Evolutionary conservation across 352 stramenopile genomes (phyloP).

Genomic region (Pythium brachiatum): DNA sequence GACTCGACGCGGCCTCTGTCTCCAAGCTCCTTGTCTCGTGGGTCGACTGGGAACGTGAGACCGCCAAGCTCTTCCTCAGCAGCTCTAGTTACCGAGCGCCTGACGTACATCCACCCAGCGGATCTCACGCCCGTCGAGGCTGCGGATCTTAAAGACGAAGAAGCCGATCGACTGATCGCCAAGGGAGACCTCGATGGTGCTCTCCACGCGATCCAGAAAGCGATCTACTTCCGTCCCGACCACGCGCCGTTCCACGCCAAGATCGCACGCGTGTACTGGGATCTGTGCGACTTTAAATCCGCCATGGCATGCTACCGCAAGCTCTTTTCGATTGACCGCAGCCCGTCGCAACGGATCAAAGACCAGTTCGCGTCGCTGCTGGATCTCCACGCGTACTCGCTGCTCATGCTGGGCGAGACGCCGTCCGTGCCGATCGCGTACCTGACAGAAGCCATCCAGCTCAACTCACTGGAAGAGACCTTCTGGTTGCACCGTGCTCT

Average conservation of each 20-base stretch:
- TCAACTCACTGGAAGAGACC: constrained; percentile 66
- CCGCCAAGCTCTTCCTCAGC: not conserved
- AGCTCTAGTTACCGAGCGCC: not conserved
- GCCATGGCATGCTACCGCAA: constrained; percentile 80
- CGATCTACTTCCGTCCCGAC: constrained; percentile 68
- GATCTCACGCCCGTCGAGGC: constrained; percentile 54
- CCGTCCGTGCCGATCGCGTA: constrained; percentile 62
- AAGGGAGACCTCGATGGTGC: constrained; percentile 42
- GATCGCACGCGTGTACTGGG: constrained; percentile 65
- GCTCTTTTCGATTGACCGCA: constrained; percentile 53
- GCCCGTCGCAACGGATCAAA: constrained; percentile 65
- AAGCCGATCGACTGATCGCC: constrained; percentile 39
- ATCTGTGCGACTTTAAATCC: constrained; percentile 76
- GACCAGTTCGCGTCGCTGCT: constrained; percentile 73
- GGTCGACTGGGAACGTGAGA: constrained; percentile 3
- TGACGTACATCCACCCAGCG: constrained; percentile 19
- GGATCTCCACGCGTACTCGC: constrained; percentile 65
- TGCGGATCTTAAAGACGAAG: constrained; percentile 40
- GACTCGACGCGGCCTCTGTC: not conserved
- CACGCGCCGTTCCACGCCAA: constrained; percentile 55
- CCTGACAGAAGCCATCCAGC: constrained; percentile 68
- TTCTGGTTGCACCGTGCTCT: constrained; percentile 79
- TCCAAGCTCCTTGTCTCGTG: constrained; percentile 1
- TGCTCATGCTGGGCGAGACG: constrained; percentile 55
- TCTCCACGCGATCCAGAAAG: constrained; percentile 64